Percentiles rank a stretch among this genome's conserved stretches.
Evolutionary conservation across 768 basidiomycete genomes (phyloP).

Genomic region (Suillus subalutaceus): DNA sequence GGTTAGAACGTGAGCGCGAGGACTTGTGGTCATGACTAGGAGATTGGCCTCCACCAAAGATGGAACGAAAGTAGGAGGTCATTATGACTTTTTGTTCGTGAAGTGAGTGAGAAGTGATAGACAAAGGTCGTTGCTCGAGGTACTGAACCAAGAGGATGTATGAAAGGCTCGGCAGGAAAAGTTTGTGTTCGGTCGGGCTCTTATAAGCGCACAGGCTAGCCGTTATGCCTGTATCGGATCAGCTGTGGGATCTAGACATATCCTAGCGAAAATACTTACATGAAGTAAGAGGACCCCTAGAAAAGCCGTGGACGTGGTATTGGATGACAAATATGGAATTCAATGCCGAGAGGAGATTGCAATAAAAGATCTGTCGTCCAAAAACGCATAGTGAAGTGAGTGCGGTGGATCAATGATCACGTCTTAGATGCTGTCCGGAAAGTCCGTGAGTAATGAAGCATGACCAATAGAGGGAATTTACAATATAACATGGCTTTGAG

Average conservation of each 20-base stretch:
- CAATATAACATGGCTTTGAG: conserved; percentile 11
- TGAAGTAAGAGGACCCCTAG: conserved; percentile 39
- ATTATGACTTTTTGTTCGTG: conserved; percentile 35
- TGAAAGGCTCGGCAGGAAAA: conserved; percentile 8
- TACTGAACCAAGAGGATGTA: conserved; percentile 18
- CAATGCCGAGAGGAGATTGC: conserved; percentile 26
- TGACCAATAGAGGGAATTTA: conserved; percentile 11
- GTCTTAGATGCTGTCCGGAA: conserved; percentile 35
- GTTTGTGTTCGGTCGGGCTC: conserved; percentile 5
- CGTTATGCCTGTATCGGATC: conserved; percentile 22
- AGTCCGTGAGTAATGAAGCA: conserved; percentile 26
- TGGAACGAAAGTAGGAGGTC: conserved; percentile 54
- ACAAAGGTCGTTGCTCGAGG: conserved; percentile 20
- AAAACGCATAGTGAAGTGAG: conserved; percentile 6
- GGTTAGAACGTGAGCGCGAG: conserved; percentile 43
- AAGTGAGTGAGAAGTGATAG: conserved; percentile 10
- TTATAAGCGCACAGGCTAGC: conserved; percentile 28
- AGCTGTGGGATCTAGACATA: conserved; percentile 25
- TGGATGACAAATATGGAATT: conserved; percentile 22
- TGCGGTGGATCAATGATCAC: conserved; percentile 26
- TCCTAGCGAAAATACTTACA: conserved; percentile 20
- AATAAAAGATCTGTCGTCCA: conserved; percentile 17
- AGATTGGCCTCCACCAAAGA: conserved; percentile 41
- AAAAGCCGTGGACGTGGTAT: conserved; percentile 25
- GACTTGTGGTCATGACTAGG: conserved; percentile 36